Percentiles rank a stretch among this genome's conserved stretches.
Conservation (phyloP, 2,329 filamentous ascomycete species). For the Clonostachys byssicola region DNA sequence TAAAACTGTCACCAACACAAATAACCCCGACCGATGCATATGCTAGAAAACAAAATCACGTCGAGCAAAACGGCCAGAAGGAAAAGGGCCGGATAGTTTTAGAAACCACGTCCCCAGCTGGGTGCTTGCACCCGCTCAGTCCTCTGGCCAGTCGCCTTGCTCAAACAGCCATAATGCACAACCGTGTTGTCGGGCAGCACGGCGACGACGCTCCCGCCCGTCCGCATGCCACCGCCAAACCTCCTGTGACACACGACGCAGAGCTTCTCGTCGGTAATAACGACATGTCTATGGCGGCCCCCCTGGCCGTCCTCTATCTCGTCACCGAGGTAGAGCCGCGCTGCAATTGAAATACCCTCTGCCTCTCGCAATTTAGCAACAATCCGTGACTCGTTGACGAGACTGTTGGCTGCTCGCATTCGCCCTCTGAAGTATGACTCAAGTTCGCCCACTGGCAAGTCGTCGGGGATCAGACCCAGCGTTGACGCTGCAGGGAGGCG, state of each 20-base stretch:
- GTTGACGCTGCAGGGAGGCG: conserved; percentile 85
- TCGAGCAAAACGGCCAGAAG: neutral
- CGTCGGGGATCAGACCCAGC: conserved; percentile 77
- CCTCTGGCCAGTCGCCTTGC: conserved; percentile 33
- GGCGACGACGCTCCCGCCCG: conserved; percentile 86
- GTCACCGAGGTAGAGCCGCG: conserved; percentile 69
- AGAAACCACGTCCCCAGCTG: conserved; percentile 30
- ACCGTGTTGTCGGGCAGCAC: conserved; percentile 81
- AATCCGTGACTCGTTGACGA: conserved; percentile 76
- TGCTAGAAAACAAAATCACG: conserved; percentile 8
- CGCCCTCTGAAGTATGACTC: conserved; percentile 89
- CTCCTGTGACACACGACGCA: conserved; percentile 93
- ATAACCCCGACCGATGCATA: conserved; percentile 10
- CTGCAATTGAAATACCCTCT: conserved; percentile 73
- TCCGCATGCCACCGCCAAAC: conserved; percentile 76
- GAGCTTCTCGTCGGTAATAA: conserved; percentile 81
- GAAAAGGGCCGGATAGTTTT: conserved; percentile 2
- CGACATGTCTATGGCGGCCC: conserved; percentile 61
- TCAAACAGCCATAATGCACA: conserved; percentile 78
- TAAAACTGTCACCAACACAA: conserved; percentile 7
- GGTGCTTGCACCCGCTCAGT: conserved; percentile 21
- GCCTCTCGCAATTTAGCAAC: conserved; percentile 73
- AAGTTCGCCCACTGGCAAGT: conserved; percentile 72
- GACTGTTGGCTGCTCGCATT: conserved; percentile 79
- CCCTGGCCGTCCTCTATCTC: conserved; percentile 45